Percentiles rank a stretch among this genome's conserved stretches.
Evolutionary conservation across 306 rosid species (phyloP).

Genomic region (Albizia julibrissin): DNA sequence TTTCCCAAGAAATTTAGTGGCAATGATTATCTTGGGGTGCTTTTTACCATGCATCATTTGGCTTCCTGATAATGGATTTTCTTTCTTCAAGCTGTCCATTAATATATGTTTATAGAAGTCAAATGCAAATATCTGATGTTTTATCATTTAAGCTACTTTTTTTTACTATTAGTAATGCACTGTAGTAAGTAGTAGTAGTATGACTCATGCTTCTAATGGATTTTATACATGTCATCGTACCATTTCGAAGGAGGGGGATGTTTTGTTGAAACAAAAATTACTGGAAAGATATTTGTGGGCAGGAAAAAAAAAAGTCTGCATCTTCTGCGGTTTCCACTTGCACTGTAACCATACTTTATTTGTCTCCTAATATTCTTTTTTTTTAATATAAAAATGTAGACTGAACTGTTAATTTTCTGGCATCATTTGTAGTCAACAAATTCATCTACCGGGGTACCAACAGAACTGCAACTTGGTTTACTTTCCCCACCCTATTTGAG

Average conservation of each 20-base stretch:
- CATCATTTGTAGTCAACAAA: slow-evolving; percentile 62
- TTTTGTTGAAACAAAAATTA: not conserved
- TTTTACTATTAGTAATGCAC: not conserved
- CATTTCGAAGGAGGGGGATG: not conserved
- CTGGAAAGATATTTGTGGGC: not conserved
- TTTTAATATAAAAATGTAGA: not conserved
- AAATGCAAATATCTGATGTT: not conserved
- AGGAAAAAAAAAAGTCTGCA: not conserved
- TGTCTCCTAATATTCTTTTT: not conserved
- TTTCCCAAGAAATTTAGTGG: not conserved
- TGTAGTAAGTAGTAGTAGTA: not conserved
- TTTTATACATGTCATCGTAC: not conserved
- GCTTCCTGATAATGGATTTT: not conserved
- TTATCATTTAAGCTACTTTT: not conserved
- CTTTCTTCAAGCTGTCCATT: not conserved
- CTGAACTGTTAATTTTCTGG: slow-evolving; percentile 27
- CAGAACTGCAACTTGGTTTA: slow-evolving; percentile 78
- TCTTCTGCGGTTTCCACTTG: not conserved
- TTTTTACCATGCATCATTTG: not conserved
- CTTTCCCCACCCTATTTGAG: slow-evolving; percentile 83
- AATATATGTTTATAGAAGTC: not conserved
- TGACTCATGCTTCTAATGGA: not conserved
- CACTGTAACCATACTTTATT: not conserved
- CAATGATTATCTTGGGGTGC: not conserved
- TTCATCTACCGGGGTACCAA: slow-evolving; percentile 64